Evolutionary conservation across 768 basidiomycete species (phyloP).

Genomic region (Tulasnella sp.): DNA sequence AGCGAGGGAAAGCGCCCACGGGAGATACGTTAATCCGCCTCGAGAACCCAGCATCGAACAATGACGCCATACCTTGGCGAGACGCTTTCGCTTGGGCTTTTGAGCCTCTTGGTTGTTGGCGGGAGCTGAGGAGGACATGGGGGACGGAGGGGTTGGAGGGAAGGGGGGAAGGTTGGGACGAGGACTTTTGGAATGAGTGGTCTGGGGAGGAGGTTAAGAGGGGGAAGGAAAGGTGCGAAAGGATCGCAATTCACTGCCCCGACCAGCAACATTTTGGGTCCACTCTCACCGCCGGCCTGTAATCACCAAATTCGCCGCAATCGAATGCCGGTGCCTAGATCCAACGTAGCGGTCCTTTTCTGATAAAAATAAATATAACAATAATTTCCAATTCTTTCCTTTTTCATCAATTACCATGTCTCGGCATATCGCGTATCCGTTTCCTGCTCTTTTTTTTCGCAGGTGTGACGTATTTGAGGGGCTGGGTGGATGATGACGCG

Average conservation of each 20-base stretch:
- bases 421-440: background rate
- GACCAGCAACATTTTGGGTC: background rate
- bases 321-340: background rate
- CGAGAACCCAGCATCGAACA: background rate
- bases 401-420: background rate
- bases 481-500: background rate
- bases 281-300: background rate
- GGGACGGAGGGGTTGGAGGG: background rate
- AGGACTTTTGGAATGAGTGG: background rate
- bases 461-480: background rate
- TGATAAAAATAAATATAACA: background rate
- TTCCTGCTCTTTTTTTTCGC: background rate
- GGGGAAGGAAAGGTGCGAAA: background rate
- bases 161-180: background rate
- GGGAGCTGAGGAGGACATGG: background rate
- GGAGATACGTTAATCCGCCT: background rate
- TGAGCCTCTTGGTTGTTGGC: background rate
- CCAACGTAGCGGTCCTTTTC: background rate
- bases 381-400: background rate
- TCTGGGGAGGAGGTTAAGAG: background rate
- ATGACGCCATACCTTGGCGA: conserved; percentile 34
- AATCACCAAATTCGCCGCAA: background rate
- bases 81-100: conserved; percentile 37
- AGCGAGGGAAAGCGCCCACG: background rate
- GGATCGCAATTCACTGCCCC: background rate